These are phyloP conservation scores for Candida glucosophila DNA, from an alignment of 1,139 yeast species.

Conservation along the genomic window DNA sequence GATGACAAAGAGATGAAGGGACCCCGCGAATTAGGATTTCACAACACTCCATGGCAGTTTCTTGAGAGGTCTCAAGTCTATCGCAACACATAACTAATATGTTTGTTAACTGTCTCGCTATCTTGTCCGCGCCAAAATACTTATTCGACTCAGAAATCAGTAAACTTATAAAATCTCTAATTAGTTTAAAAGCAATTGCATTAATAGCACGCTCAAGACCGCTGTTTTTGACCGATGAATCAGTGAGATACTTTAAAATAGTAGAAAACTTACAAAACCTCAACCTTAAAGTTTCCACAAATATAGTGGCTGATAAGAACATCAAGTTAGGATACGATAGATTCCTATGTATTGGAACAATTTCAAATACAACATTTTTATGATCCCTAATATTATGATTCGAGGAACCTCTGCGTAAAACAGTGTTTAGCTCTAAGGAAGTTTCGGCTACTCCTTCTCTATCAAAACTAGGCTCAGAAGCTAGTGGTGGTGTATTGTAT, in stretches of 20 bases:
- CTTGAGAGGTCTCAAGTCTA: conserved; percentile 67
- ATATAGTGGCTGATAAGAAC: conserved; percentile 77
- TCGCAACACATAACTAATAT: conserved; percentile 71
- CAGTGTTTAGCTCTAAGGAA: conserved; percentile 84
- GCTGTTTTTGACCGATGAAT: conserved; percentile 68
- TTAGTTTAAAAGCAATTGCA: conserved; percentile 52
- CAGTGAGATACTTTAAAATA: conserved; percentile 69
- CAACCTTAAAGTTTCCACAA: conserved; percentile 73
- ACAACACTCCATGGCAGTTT: conserved; percentile 73
- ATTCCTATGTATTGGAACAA: conserved; percentile 43
- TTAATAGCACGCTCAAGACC: conserved; percentile 69
- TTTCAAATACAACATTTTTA: conserved; percentile 45
- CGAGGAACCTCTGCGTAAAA: conserved; percentile 83
- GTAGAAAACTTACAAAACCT: conserved; percentile 76
- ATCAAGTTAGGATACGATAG: conserved; percentile 74
- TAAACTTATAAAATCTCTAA: conserved; percentile 45
- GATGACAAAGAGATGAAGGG: conserved; percentile 81
- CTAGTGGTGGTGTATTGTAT: conserved; percentile 83
- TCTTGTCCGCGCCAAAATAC: conserved; percentile 47
- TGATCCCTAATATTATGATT: conserved; percentile 75
- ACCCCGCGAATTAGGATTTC: conserved; percentile 56
- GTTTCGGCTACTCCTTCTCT: conserved; percentile 91
- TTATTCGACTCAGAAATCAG: conserved; percentile 39
- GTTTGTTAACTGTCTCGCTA: conserved; percentile 64
- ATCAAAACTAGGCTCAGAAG: conserved; percentile 78